These are phyloP conservation scores for Puccinia sorghi DNA, from an alignment of 1,284 basidiomycete species.

Conservation along the genomic window DNA sequence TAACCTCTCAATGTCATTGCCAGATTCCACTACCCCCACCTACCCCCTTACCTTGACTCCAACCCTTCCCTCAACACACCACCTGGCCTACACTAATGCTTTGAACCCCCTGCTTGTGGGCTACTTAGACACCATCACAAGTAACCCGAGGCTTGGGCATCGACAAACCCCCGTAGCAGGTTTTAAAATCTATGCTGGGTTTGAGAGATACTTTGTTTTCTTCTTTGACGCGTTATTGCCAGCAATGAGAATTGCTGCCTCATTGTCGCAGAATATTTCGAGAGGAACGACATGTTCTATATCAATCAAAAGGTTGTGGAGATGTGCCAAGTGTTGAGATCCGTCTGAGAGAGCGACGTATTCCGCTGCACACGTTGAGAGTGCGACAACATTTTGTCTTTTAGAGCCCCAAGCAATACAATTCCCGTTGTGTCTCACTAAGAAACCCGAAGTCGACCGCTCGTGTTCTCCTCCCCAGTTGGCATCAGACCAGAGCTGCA, in stretches of 20 bases:
- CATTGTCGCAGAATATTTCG: conserved; percentile 13
- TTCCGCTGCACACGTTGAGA: conserved; percentile 26
- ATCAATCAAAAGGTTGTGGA: background rate
- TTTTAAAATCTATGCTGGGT: no score
- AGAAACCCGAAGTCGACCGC: background rate
- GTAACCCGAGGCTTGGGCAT: no score
- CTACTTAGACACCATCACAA: no score
- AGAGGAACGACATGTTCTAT: background rate
- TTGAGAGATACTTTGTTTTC: background rate
- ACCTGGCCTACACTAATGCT: no score
- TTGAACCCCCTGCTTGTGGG: no score
- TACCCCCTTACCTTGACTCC: no score
- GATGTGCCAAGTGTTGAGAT: background rate
- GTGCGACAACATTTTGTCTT: conserved; percentile 11
- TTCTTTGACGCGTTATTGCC: conserved; percentile 12
- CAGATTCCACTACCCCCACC: no score
- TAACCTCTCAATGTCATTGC: no score
- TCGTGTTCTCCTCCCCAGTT: conserved; percentile 23
- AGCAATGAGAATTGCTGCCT: conserved; percentile 13
- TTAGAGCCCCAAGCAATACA: background rate
- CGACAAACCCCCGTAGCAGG: no score
- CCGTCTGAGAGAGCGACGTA: background rate
- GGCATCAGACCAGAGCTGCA: conserved; percentile 8
- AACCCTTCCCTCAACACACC: no score
- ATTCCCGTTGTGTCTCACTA: background rate